Evolutionary conservation across 345 rosid species (phyloP).

Genomic region (Iberis pinnata): DNA sequence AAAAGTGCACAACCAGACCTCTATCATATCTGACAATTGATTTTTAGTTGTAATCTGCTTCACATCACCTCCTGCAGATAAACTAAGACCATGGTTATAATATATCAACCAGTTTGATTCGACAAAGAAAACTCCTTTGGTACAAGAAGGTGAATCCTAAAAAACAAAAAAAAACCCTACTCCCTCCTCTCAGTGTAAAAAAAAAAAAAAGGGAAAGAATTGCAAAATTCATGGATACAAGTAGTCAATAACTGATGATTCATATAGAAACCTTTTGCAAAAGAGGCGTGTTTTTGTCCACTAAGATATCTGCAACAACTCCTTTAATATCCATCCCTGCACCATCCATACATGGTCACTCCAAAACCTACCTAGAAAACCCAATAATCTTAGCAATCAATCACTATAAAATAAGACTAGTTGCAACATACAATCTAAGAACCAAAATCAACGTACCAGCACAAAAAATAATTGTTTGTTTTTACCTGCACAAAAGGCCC

Average conservation of each 20-base stretch:
- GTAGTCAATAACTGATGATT: background rate
- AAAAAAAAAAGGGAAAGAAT: background rate
- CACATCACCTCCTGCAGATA: constrained; percentile 92
- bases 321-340: constrained; percentile 62
- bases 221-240: constrained; percentile 6
- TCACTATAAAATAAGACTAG: constrained; percentile 44
- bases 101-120: background rate
- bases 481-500: constrained; percentile 84
- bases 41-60: constrained; percentile 60
- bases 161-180: too few species aligned
- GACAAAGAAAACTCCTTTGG: too few species aligned
- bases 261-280: constrained; percentile 59
- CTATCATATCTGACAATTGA: constrained; percentile 72
- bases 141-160: too few species aligned
- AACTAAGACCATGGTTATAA: constrained; percentile 42
- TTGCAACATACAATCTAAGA: constrained; percentile 32
- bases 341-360: constrained; percentile 32
- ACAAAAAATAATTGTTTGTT: background rate
- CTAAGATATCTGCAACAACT: constrained; percentile 65
- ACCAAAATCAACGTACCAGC: constrained; percentile 1
- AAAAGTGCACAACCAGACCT: constrained; percentile 50
- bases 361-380: too few species aligned
- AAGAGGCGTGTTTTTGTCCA: constrained; percentile 64
- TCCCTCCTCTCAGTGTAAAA: background rate
- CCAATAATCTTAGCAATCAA: too few species aligned